Conservation (phyloP, 257 asterid species). For the Fraxinus cuspidata region DNA sequence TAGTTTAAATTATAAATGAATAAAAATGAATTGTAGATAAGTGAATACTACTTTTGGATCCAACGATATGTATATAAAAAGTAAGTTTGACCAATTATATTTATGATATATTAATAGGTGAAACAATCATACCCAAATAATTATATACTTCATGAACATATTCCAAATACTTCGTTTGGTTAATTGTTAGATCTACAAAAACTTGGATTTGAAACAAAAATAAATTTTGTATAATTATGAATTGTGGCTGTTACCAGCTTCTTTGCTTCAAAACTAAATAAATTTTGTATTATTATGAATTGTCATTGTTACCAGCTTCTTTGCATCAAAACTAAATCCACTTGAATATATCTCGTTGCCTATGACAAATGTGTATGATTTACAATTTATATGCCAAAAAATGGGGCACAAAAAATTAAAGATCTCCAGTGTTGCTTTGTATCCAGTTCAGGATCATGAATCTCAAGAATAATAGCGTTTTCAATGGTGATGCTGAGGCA, state of each 20-base stretch:
- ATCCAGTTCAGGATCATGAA: constrained; percentile 15
- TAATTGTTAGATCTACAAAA: not conserved
- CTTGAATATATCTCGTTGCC: constrained; percentile 13
- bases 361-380: constrained; percentile 32
- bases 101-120: too few relatives aligned
- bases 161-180: not conserved
- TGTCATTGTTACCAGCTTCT: not conserved
- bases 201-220: not conserved
- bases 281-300: constrained; percentile 21
- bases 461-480: not conserved
- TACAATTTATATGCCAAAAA: constrained; percentile 26
- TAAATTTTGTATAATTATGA: constrained; percentile 19
- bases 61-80: too few relatives aligned
- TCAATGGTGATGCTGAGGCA: constrained; percentile 3
- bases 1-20: too few relatives aligned
- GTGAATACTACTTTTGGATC: too few relatives aligned
- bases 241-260: constrained; percentile 1
- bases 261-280: not conserved
- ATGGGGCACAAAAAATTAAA: constrained; percentile 28
- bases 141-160: too few relatives aligned
- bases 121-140: too few relatives aligned
- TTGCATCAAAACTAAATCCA: not conserved
- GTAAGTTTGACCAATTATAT: too few relatives aligned
- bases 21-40: too few relatives aligned
- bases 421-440: constrained; percentile 25